These are phyloP conservation scores for Thalassiosira delicatula DNA, from an alignment of 352 stramenopile species.

Conservation along the genomic window DNA sequence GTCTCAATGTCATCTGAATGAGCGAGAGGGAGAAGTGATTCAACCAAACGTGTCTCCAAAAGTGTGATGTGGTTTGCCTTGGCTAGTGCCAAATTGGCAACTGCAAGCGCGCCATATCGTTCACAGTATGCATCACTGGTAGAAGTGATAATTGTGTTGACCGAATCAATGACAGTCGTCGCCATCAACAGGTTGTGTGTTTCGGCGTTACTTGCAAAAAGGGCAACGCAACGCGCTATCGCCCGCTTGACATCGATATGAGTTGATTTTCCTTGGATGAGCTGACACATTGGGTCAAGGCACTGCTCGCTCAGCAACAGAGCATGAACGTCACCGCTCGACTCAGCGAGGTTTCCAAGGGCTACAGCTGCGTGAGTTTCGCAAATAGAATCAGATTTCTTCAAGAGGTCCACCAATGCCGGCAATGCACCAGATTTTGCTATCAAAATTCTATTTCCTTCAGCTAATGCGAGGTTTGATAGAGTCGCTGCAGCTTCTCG, in stretches of 20 bases:
- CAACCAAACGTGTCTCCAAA: conserved; percentile 90
- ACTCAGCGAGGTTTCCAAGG: conserved; percentile 94
- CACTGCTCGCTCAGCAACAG: conserved; percentile 92
- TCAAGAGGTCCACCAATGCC: conserved; percentile 89
- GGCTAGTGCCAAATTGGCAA: conserved; percentile 93
- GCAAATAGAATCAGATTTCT: conserved; percentile 88
- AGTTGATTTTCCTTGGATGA: conserved; percentile 69
- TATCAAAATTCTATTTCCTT: conserved; percentile 96
- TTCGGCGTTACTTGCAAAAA: conserved; percentile 92
- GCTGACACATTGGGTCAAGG: conserved; percentile 89
- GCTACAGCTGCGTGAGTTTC: conserved; percentile 92
- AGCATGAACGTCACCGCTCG: conserved; percentile 93
- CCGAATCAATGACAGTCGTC: conserved; percentile 88
- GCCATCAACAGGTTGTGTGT: conserved; percentile 89
- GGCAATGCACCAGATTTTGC: conserved; percentile 91
- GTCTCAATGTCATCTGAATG: conserved; percentile 91
- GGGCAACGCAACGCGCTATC: conserved; percentile 90
- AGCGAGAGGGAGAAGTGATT: conserved; percentile 89
- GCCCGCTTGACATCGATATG: conserved; percentile 91
- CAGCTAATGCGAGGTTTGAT: conserved; percentile 92
- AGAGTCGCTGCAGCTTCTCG: conserved; percentile 93
- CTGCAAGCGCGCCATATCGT: conserved; percentile 90
- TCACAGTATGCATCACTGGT: conserved; percentile 88
- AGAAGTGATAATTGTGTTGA: conserved; percentile 87
- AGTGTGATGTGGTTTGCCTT: conserved; percentile 93